Percentiles rank a stretch among this genome's conserved stretches.
These are phyloP conservation scores for Cruciata laevipes DNA, from an alignment of 257 asterid genomes.

Conservation along the genomic window DNA sequence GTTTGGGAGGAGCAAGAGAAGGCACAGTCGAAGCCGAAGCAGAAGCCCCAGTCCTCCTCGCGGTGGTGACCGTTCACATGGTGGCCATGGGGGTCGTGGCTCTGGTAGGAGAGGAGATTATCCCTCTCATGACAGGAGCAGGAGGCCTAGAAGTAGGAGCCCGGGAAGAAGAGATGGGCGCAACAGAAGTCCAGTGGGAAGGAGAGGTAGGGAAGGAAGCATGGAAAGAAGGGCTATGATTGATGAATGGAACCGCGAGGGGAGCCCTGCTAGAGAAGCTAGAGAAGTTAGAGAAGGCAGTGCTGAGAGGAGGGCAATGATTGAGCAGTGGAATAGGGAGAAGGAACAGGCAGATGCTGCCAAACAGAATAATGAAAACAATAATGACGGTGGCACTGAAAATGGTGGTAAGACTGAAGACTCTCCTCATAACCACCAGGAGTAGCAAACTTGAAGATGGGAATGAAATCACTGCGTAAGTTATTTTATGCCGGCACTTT, in stretches of 20 bases:
- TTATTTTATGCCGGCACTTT: neutral
- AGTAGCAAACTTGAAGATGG: constrained; percentile 35
- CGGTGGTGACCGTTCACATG: constrained; percentile 41
- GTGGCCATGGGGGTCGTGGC: constrained; percentile 51
- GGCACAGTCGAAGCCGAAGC: constrained; percentile 66
- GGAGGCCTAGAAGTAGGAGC: constrained; percentile 80
- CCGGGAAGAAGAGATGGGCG: constrained; percentile 64
- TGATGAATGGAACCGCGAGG: constrained; percentile 66
- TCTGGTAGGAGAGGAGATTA: constrained; percentile 57
- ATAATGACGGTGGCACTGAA: constrained; percentile 26
- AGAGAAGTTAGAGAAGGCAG: constrained; percentile 53
- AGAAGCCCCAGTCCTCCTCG: constrained; percentile 65
- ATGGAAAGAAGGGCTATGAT: constrained; percentile 75
- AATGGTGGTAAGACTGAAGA: constrained; percentile 29
- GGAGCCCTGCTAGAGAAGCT: constrained; percentile 19
- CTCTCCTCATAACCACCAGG: constrained; percentile 26
- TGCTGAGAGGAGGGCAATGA: constrained; percentile 79
- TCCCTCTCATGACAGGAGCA: constrained; percentile 59
- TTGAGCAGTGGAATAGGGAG: constrained; percentile 85
- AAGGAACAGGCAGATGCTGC: constrained; percentile 46
- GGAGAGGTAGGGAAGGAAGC: constrained; percentile 71
- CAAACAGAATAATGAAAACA: constrained; percentile 6
- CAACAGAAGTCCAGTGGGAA: constrained; percentile 68
- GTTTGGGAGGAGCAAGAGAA: constrained; percentile 51
- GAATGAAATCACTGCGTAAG: constrained; percentile 25